Conservation (phyloP, 2,329 filamentous ascomycete genomes). For the Escovopsis sp. region DNA sequence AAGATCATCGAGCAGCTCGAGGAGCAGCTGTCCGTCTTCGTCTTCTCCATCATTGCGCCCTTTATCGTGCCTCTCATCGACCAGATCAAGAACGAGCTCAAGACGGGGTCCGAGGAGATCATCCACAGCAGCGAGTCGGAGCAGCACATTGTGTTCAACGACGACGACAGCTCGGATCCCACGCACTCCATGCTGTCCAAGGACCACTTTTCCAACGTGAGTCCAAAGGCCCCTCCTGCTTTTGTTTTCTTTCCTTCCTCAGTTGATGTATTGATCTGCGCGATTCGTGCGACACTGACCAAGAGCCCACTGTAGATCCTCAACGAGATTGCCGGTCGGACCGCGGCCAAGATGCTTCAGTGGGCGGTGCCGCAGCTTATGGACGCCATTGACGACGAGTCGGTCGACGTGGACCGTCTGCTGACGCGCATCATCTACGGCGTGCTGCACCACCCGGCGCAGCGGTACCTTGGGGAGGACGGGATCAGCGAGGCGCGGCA, state of each 20-base stretch:
- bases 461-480: conserved; percentile 54
- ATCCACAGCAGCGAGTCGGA: conserved; percentile 73
- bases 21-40: conserved; percentile 76
- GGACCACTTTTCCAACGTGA: conserved; percentile 79
- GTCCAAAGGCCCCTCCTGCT: no score
- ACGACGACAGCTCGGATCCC: conserved; percentile 63
- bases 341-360: conserved; percentile 61
- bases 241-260: no score
- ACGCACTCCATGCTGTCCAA: conserved; percentile 95
- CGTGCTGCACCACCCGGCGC: conserved; percentile 78
- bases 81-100: conserved; percentile 77
- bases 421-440: conserved; percentile 66
- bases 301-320: conserved; percentile 35
- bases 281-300: not conserved
- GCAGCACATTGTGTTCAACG: conserved; percentile 74
- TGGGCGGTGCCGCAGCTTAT: conserved; percentile 89
- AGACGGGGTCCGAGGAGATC: conserved; percentile 73
- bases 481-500: conserved; percentile 57
- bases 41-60: conserved; percentile 82
- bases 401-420: conserved; percentile 51
- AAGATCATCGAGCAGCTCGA: conserved; percentile 76
- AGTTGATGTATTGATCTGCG: no score
- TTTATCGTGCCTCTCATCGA: conserved; percentile 74
- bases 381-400: conserved; percentile 70
- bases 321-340: conserved; percentile 75